Evolutionary conservation across 345 rosid species (phyloP), one percentile per base, ranked within the genome.

Genomic region (Populus davidiana): DNA sequence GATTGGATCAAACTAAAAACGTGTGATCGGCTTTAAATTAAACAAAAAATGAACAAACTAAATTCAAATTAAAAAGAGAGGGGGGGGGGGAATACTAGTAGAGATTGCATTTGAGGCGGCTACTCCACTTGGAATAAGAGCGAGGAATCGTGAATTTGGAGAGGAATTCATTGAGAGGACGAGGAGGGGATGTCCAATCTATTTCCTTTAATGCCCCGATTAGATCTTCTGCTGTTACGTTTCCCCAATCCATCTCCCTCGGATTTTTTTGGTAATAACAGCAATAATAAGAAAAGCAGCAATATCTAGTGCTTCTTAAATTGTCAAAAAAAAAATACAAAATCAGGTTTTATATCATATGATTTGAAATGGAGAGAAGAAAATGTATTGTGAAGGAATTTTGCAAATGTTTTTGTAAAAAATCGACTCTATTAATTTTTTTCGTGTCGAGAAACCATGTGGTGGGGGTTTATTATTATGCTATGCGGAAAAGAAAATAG

Each of bases 81-180:
- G 23, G n/a, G 16, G 1, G 11, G 16, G 21, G 11, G 16, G 9
- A 81, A 43, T 89, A 92, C 99, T 96, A 94, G 92, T 96, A 96
- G 85, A 94, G 89, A 85, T 96, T 96, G 97, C 99, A 96, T 81
- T 96, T 96, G 88, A 96, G 87, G 76, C 99, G 97, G 85, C 97
- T 89, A 86, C 87, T 93, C 99, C 95, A 96, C 83, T 88, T 94
- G 69, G 95, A 85, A 74, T 76, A 79, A 4, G 99, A 89, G 83
- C 91, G 83, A 36, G 99, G 99, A 66, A 88, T 78, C 78, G 97
- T 91, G 89, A 96, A 96, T 78, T 87, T 84, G 62, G 97, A 91
- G 87, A 94, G 91, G 87, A 94, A 96, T 79, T 96, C 98, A 1
- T 93, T 78, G 23, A 83, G 76, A 35, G 99, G 91, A 41, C 99